These are phyloP conservation scores for Erysiphe neolycopersici DNA, from an alignment of 2,329 filamentous ascomycete species.

Conservation along the genomic window DNA sequence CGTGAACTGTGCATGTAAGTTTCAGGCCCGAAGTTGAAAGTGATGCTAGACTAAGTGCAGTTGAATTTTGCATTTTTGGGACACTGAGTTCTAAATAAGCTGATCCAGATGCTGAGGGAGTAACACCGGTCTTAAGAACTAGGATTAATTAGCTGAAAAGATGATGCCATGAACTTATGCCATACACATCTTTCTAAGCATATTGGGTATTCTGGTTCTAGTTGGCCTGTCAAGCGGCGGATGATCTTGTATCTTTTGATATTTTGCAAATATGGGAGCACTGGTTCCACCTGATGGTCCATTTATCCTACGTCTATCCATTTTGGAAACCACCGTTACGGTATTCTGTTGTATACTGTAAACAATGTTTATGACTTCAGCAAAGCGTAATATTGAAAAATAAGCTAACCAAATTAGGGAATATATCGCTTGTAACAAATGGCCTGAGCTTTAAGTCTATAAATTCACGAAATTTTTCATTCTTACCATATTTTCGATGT, in stretches of 20 bases:
- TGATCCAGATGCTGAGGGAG: conserved; percentile 79
- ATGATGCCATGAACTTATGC: conserved; percentile 3
- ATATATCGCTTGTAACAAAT: neutral
- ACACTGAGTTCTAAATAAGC: conserved; percentile 51
- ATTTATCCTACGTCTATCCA: conserved; percentile 69
- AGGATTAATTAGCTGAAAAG: neutral
- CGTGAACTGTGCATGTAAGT: conserved; percentile 78
- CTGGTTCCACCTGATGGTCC: conserved; percentile 54
- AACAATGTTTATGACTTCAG: too few relatives aligned
- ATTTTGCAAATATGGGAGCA: conserved; percentile 40
- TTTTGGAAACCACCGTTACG: neutral
- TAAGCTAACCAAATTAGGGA: neutral
- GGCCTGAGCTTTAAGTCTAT: neutral
- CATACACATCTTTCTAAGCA: conserved; percentile 69
- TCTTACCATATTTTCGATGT: too few relatives aligned
- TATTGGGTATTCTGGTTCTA: conserved; percentile 35
- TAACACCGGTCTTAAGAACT: conserved; percentile 80
- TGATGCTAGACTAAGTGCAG: conserved; percentile 20
- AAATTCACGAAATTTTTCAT: too few relatives aligned
- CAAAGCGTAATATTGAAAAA: too few relatives aligned
- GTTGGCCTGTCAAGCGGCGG: conserved; percentile 20
- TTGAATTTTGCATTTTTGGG: conserved; percentile 19
- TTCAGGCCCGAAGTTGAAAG: conserved; percentile 38
- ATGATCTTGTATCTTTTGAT: conserved; percentile 20
- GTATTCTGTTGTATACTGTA: neutral